Conservation (phyloP, 2,329 filamentous ascomycete genomes). For the Phyllosticta citriasiana region DNA sequence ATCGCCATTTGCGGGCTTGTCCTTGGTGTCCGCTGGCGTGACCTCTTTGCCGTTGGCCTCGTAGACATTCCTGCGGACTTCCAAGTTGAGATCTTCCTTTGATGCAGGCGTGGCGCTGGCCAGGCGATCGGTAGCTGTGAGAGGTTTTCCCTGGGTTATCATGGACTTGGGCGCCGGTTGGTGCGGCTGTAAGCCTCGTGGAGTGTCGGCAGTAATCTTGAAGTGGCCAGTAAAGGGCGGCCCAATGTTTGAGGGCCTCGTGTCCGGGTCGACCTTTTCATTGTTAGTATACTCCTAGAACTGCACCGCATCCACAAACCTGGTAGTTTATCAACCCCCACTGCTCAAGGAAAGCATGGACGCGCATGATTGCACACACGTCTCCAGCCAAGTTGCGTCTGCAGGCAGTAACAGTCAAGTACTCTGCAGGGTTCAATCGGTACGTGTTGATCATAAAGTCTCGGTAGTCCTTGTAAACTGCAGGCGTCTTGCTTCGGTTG, state of each 20-base stretch:
- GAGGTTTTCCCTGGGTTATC: constrained; percentile 49
- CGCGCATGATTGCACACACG: constrained; percentile 97
- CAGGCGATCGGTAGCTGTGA: constrained; percentile 59
- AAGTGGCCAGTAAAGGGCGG: constrained; percentile 97
- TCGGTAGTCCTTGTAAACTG: constrained; percentile 96
- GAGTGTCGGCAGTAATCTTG: constrained; percentile 89
- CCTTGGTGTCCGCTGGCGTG: constrained; percentile 58
- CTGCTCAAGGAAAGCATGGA: constrained; percentile 94
- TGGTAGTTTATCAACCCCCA: constrained; percentile 99
- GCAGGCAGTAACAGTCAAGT: constrained; percentile 93
- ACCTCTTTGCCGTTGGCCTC: constrained; percentile 84
- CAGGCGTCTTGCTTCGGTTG: constrained; percentile 94
- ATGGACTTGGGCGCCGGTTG: constrained; percentile 73
- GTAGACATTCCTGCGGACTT: constrained; percentile 90
- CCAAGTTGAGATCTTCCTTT: constrained; percentile 81
- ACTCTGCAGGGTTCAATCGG: constrained; percentile 87
- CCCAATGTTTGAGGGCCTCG: constrained; percentile 86
- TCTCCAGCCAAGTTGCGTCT: constrained; percentile 90
- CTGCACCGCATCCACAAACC: constrained; percentile 40
- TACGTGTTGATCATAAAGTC: constrained; percentile 99
- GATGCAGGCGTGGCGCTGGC: constrained; percentile 54
- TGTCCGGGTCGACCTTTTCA: constrained; percentile 81
- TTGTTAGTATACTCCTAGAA: constrained; percentile 15
- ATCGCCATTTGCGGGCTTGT: constrained; percentile 51
- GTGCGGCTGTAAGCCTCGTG: constrained; percentile 86